Percentiles rank a stretch among this genome's conserved stretches.
phyloP scores from a whole-genome alignment of 768 basidiomycete genomes.

The Termitomyces sp. region DNA sequence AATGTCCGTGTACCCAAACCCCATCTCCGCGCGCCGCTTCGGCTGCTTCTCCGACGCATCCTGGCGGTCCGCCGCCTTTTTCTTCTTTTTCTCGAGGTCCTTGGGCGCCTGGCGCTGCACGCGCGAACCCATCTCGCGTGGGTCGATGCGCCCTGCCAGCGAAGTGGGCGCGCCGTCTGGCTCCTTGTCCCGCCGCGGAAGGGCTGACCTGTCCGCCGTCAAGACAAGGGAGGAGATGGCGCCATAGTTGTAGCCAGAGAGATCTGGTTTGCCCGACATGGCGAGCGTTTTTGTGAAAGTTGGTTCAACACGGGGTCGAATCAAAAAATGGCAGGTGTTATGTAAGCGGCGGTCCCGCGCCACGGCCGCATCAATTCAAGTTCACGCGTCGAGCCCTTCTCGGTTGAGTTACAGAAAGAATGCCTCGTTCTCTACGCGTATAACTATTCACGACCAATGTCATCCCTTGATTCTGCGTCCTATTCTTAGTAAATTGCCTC shows the following conservation, averaged over 20 bases:
- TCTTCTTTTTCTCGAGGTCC: slow-evolving; percentile 92
- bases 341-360: not conserved
- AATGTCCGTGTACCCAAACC: slow-evolving; percentile 86
- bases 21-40: slow-evolving; percentile 63
- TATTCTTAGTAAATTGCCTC: too few relatives aligned
- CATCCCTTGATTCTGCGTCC: too few relatives aligned
- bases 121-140: slow-evolving; percentile 90
- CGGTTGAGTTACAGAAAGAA: too few relatives aligned
- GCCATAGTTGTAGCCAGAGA: slow-evolving; percentile 93
- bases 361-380: too few relatives aligned
- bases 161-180: slow-evolving; percentile 96
- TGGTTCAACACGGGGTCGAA: not conserved
- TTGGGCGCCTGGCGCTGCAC: slow-evolving; percentile 81
- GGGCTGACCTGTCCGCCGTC: slow-evolving; percentile 80
- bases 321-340: slow-evolving; percentile 8
- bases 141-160: slow-evolving; percentile 86
- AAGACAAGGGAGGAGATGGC: slow-evolving; percentile 93
- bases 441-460: too few relatives aligned
- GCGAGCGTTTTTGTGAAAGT: slow-evolving; percentile 5
- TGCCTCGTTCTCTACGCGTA: too few relatives aligned
- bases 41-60: slow-evolving; percentile 58
- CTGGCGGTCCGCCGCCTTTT: slow-evolving; percentile 65
- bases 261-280: slow-evolving; percentile 60
- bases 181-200: slow-evolving; percentile 90
- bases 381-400: too few relatives aligned